Evolutionary conservation across 768 basidiomycete species (phyloP).

Genomic region (Phylloporus scabripes): DNA sequence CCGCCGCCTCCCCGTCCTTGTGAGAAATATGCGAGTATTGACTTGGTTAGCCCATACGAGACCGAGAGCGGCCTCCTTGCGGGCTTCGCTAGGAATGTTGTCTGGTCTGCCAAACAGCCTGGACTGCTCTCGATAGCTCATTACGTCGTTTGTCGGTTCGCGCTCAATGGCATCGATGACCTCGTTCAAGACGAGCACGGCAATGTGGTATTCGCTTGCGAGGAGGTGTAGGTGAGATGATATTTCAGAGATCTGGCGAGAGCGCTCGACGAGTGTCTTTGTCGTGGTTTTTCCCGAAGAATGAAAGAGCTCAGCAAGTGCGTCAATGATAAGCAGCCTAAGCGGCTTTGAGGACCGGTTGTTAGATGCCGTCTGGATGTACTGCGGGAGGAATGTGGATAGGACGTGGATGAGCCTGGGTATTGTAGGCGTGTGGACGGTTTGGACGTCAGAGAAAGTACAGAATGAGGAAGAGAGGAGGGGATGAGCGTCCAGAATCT

Average conservation of each 20-base stretch:
- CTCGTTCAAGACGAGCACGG: constrained; percentile 84
- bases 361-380: constrained; percentile 36
- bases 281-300: constrained; percentile 53
- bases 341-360: constrained; percentile 47
- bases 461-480: constrained; percentile 40
- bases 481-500: constrained; percentile 54
- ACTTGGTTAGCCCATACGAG: constrained; percentile 93
- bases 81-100: constrained; percentile 49
- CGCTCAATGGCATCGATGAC: constrained; percentile 72
- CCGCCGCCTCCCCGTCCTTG: constrained; percentile 65
- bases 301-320: constrained; percentile 82
- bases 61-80: constrained; percentile 80
- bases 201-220: constrained; percentile 57
- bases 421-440: constrained; percentile 51
- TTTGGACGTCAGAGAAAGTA: constrained; percentile 55
- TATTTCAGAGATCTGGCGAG: constrained; percentile 61
- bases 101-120: constrained; percentile 70
- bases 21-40: constrained; percentile 79
- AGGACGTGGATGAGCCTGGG: constrained; percentile 52
- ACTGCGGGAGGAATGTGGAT: constrained; percentile 46
- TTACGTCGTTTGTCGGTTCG: constrained; percentile 17
- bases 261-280: constrained; percentile 63
- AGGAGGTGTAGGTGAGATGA: constrained; percentile 67
- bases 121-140: constrained; percentile 68
- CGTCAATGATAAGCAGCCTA: constrained; percentile 80